Conservation (phyloP, 305 asterid genomes). For the Fraxinus floribunda region DNA sequence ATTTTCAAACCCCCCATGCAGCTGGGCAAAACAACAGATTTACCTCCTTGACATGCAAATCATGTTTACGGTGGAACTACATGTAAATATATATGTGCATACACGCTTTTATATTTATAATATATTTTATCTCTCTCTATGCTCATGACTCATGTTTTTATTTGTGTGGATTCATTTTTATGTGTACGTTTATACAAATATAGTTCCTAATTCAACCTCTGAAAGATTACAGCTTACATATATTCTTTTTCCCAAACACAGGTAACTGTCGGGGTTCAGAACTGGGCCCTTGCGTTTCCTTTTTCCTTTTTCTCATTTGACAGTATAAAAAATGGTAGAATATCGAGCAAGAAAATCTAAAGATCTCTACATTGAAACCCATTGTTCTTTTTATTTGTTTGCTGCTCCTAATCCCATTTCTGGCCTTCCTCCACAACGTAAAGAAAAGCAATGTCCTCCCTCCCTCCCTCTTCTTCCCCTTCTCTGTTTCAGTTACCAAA, state of each 20-base stretch:
- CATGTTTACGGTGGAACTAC: conserved; percentile 51
- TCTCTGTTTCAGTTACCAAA: not conserved
- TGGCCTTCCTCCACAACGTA: not conserved
- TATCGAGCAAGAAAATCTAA: not conserved
- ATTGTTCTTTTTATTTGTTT: not conserved
- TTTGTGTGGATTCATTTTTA: not conserved
- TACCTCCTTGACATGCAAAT: conserved; percentile 58
- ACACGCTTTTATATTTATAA: not conserved
- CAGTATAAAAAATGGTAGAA: not conserved
- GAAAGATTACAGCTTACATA: not conserved
- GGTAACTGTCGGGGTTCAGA: not conserved
- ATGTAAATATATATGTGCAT: not conserved
- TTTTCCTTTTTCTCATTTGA: not conserved
- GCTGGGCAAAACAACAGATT: conserved; percentile 48
- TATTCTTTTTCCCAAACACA: not conserved
- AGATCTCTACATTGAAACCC: not conserved
- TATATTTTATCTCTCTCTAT: not conserved
- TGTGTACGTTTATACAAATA: not conserved
- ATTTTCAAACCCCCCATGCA: conserved; percentile 29
- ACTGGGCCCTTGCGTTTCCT: not conserved
- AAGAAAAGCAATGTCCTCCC: not conserved
- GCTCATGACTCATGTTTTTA: not conserved
- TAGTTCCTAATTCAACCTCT: not conserved
- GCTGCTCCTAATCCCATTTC: not conserved
- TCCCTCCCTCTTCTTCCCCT: not conserved